Evolutionary conservation across 768 basidiomycete genomes (phyloP), one percentile per base, ranked within the genome.

Genomic region (Strobilomyces dryophilus): DNA sequence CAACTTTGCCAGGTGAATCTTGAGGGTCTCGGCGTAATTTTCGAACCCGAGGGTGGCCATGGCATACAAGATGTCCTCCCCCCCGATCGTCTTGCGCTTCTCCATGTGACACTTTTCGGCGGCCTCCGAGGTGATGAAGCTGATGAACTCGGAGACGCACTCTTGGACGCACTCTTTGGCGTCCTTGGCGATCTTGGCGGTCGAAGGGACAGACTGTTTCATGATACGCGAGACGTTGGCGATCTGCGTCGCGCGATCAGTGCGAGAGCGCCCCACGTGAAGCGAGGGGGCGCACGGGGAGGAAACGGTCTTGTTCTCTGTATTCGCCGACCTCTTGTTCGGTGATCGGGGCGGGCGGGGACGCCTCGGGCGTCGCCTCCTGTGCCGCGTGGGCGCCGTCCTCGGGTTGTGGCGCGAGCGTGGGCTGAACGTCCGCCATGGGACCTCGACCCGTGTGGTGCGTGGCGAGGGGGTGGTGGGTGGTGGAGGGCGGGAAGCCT

Each of bases 101-200:
- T 98, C 95, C 61, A 89, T 76, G 66, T 89, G 82, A 60, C 93
- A 95, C 64, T 92, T 92, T 71, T 98, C 95, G 15, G 92, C 92
- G 5, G 95, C 95, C 70, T 98, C 95, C 41, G 87, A 90, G 27
- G 95, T 97, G 74, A 98, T 93, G 79, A 98, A 98, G 61, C 85
- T 86, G 70, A 98, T 98, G 77, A 97, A 98, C 74, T 98, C 95
- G 40, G 90, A 93, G 51, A 97, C 92, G 72, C 95, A 97, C 73
- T 98, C 95, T 69, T 98, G 95, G 40, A 98, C 92, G 71, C 92
- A 94, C 73, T 98, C 95, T 68, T 98, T 98, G 42, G 94, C 94
- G 71, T 98, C 95, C 70, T 98, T 98, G 8, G 92, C 90, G 63
- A 98, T 95, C 74, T 98, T 98, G 40, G 95, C 92, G 18, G 88